Base-by-base conservation (phyloP, 768 basidiomycete species). In the Chalciporus pseudorubinellus region DNA sequence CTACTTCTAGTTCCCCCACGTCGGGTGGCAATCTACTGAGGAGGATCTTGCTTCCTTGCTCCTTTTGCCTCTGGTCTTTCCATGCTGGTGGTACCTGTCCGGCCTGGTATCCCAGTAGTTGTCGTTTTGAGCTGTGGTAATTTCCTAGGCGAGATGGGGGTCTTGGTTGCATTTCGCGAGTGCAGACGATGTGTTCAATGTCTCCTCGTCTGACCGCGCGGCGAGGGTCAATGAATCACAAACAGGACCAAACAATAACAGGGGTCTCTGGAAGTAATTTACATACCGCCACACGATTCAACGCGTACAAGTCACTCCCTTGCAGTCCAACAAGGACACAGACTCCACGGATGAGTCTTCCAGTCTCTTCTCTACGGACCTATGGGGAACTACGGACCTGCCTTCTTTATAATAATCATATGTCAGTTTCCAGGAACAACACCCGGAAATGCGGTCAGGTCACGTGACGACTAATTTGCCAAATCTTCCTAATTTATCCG, bases 11-110 rank as follows among this genome's bases (percentile, higher is more conserved):
- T 53, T 86, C 83, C 14, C 72, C 75, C 16, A 89, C 87, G 65
- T 89, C 87, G n/a, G 73, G 56, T 2, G 87, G 87, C 6, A 89
- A 71, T 51, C 72, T 74, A 53, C 82, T 85, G 47, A 89, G 64
- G 39, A 89, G 72, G 16, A 89, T 86, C 64, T 81, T 87, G 67
- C 85, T 87, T 8, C 82, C 84, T 20, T 56, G 45, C 6, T 69
- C 64, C 38, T 65, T 76, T 41, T 65, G 72, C 50, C 70, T 77
- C 52, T 59, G 60, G 13, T 68, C 65, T 44, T 76, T 72, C 87
- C 87, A 89, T 10, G 87, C 83, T 0, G 85, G 85, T 3, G 80
- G 72, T 1, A 78, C 75, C 10, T 74, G 74, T 0, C 75, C 79
- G 3, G 84, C 78, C 34, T 75, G 71, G 58, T 78, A 80, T 13